Base-by-base conservation (phyloP, 305 asterid species). In the Withania somnifera region DNA sequence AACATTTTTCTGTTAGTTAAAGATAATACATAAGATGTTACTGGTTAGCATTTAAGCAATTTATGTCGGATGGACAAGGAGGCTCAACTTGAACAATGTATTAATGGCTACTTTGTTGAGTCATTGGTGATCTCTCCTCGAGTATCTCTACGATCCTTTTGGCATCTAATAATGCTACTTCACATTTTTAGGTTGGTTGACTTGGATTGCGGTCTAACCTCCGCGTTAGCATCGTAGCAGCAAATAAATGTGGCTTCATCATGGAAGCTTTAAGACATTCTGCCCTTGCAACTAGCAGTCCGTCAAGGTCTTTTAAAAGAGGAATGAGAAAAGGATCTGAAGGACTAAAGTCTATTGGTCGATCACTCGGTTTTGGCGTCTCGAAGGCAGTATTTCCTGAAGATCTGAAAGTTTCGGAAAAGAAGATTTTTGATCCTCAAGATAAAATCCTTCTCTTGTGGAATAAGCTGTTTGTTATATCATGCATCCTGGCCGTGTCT, bases 351-450 rank as follows among this genome's bases (percentile, higher is more conserved):
- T 92, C 99, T 11, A 88, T 97, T 81, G 98, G 98, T 36, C 91
- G 97, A 77, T 87, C 98, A 85, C 94, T 97, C 42, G 95, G 98
- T 64, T 91, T 93, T 84, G 98, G 98, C 7, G 97, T 91, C 84
- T 86, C 99, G 9, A 86, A 86, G 85, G 97, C 99, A 67, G 98
- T 95, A 77, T 95, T 95, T 80, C 95, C 99, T 2, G 99, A 95
- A 87, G 99, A 95, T 88, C 97, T 97, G 63, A 89, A 93, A 89
- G 97, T 89, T 42, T 93, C 98, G 10, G 97, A 95, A 88, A 93
- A 92, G 90, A 95, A 88, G 89, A 95, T 97, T 86, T 92, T 95
- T 83, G 98, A 97, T 82, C 99, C 99, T 47, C 99, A 97, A 87
- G 95, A 95, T 92, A 95, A 95, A 86, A 88, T 87, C 85, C 98